Evolutionary conservation across 208 protist genomes (phyloP).

Genomic region (Angomonas deanei): DNA sequence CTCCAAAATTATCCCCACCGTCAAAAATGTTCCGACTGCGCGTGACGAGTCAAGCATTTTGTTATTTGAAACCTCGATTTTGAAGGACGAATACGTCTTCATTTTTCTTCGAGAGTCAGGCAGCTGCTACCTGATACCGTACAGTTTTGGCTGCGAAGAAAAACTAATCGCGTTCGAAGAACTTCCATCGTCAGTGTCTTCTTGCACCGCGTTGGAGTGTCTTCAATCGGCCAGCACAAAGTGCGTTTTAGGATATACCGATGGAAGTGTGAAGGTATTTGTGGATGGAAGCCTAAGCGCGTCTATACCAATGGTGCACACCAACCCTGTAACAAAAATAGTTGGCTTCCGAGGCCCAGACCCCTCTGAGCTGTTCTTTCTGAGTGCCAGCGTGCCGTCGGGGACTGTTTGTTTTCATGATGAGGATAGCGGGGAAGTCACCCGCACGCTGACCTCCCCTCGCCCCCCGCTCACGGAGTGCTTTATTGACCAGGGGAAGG

Average conservation of each 20-base stretch:
- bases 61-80: background rate
- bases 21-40: background rate
- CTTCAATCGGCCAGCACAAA: background rate
- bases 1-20: background rate
- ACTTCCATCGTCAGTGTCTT: constrained; percentile 25
- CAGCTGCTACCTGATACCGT: constrained; percentile 23
- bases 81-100: constrained; percentile 2
- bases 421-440: constrained; percentile 33
- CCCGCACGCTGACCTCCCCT: constrained; percentile 47
- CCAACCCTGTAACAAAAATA: constrained; percentile 22
- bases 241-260: constrained; percentile 34
- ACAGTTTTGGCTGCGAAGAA: constrained; percentile 7
- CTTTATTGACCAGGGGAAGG: constrained; percentile 35
- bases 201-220: constrained; percentile 26
- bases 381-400: constrained; percentile 47
- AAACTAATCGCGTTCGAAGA: constrained; percentile 22
- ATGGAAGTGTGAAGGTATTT: constrained; percentile 43
- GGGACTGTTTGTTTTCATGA: constrained; percentile 67
- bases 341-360: constrained; percentile 19
- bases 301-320: constrained; percentile 27
- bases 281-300: constrained; percentile 10
- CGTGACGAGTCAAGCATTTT: background rate
- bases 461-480: constrained; percentile 53
- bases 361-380: constrained; percentile 38
- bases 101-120: constrained; percentile 24